Conservation (phyloP, 176 grass and related monocot genomes). For the Aegilops tauschii region DNA sequence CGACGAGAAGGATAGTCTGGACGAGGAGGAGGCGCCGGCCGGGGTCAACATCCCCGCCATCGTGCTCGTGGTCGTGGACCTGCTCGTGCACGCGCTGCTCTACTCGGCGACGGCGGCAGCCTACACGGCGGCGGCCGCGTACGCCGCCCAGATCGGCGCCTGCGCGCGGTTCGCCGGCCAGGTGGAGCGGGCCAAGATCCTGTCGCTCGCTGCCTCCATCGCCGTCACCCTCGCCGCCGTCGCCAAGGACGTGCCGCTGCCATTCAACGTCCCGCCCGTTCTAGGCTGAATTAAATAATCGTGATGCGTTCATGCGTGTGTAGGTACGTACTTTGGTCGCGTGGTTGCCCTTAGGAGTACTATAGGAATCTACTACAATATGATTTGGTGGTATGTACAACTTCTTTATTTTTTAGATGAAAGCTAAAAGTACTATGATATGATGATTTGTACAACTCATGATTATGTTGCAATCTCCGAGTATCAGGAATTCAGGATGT, state of each 20-base stretch:
- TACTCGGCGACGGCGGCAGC: not conserved
- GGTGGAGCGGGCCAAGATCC: conserved; percentile 8
- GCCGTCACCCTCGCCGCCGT: not conserved
- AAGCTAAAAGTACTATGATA: too few species aligned
- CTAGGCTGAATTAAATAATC: not conserved
- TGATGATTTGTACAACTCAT: too few species aligned
- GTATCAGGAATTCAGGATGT: too few species aligned
- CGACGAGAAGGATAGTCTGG: not conserved
- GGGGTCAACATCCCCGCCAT: not conserved
- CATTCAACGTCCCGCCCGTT: conserved; percentile 20
- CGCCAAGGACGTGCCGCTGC: conserved; percentile 7
- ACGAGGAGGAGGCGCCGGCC: not conserved
- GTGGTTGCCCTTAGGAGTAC: too few species aligned
- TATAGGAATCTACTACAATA: too few species aligned
- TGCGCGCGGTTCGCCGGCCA: not conserved
- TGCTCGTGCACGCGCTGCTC: conserved; percentile 9
- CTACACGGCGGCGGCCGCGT: not conserved
- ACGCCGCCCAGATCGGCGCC: not conserved
- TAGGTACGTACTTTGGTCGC: not conserved
- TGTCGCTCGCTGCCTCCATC: not conserved
- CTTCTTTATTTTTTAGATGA: too few species aligned
- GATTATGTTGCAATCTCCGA: too few species aligned
- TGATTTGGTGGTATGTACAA: too few species aligned
- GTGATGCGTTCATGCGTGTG: not conserved
- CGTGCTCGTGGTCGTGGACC: not conserved